A percentile compares a stretch with the other conserved stretches of the same genome.
These are phyloP conservation scores for Saccharum officinarum DNA, from an alignment of 176 grass and related monocot genomes.

Conservation along the genomic window DNA sequence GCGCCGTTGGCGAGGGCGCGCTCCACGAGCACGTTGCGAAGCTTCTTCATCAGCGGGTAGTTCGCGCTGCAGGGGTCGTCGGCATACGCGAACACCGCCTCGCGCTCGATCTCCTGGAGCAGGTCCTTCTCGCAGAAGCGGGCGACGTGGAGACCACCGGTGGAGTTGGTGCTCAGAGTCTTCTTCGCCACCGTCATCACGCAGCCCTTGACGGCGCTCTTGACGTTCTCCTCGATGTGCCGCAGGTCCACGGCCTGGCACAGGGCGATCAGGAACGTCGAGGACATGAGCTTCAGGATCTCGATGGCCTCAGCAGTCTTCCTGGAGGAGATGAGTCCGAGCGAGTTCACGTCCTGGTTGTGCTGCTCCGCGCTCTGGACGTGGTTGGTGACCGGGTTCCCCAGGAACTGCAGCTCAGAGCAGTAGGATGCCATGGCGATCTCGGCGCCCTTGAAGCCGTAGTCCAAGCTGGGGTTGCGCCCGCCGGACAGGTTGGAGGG, in stretches of 20 bases:
- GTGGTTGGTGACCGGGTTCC: constrained; percentile 84
- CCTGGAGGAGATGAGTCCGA: constrained; percentile 81
- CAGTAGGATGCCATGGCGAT: constrained; percentile 93
- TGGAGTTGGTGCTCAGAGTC: constrained; percentile 47
- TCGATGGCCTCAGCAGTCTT: constrained; percentile 86
- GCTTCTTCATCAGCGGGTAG: constrained; percentile 72
- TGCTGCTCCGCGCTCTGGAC: constrained; percentile 96
- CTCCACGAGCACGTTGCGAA: constrained; percentile 64
- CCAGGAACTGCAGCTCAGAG: constrained; percentile 88
- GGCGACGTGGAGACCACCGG: constrained; percentile 42
- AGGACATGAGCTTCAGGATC: constrained; percentile 87
- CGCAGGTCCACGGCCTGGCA: constrained; percentile 79
- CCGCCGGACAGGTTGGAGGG: constrained; percentile 84
- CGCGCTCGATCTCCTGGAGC: constrained; percentile 54
- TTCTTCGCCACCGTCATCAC: constrained; percentile 61
- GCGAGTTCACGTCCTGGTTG: constrained; percentile 90
- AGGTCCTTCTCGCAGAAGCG: constrained; percentile 70
- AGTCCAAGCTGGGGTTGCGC: constrained; percentile 86
- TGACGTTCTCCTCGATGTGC: constrained; percentile 80
- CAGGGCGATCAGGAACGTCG: constrained; percentile 72
- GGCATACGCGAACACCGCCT: constrained; percentile 65
- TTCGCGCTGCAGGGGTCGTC: constrained; percentile 74
- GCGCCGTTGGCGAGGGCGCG: constrained; percentile 52
- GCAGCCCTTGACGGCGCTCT: constrained; percentile 53
- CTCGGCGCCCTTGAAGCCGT: constrained; percentile 90